phyloP scores from a whole-genome alignment of 352 stramenopile species.

The Globisporangium canariense region DNA sequence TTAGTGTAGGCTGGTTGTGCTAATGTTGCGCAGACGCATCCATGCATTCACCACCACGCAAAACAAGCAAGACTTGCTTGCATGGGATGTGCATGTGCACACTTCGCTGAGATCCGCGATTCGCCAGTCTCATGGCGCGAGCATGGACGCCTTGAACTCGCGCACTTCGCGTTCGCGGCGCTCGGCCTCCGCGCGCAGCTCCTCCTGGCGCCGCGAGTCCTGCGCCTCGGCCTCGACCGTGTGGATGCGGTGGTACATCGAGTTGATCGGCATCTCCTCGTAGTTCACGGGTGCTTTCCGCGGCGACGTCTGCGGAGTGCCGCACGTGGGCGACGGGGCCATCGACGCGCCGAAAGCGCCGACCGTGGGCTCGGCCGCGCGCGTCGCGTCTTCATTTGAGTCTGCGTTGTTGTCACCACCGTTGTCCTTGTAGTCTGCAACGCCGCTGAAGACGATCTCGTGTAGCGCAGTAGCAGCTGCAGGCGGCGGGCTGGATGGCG shows the following conservation, averaged over 20 bases:
- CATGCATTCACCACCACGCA: not conserved
- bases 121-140: conserved; percentile 2
- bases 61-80: not conserved
- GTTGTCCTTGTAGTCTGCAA: not conserved
- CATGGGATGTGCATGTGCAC: not conserved
- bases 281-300: conserved; percentile 25
- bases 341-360: not conserved
- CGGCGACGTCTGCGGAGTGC: conserved; percentile 12
- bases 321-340: not conserved
- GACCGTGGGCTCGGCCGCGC: not conserved
- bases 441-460: not conserved
- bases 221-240: conserved; percentile 46
- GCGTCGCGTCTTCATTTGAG: not conserved
- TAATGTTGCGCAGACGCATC: not conserved
- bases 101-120: no score
- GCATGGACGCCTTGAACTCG: conserved; percentile 59
- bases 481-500: conserved; percentile 12
- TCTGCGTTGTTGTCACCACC: not conserved
- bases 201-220: conserved; percentile 38
- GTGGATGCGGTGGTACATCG: conserved; percentile 73
- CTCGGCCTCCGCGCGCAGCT: conserved; percentile 45
- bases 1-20: not conserved
- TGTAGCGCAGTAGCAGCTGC: not conserved
- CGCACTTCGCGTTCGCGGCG: conserved; percentile 49
- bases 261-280: conserved; percentile 72